Conservation (phyloP, 2,329 filamentous ascomycete genomes). For the Penicillium paneum region DNA sequence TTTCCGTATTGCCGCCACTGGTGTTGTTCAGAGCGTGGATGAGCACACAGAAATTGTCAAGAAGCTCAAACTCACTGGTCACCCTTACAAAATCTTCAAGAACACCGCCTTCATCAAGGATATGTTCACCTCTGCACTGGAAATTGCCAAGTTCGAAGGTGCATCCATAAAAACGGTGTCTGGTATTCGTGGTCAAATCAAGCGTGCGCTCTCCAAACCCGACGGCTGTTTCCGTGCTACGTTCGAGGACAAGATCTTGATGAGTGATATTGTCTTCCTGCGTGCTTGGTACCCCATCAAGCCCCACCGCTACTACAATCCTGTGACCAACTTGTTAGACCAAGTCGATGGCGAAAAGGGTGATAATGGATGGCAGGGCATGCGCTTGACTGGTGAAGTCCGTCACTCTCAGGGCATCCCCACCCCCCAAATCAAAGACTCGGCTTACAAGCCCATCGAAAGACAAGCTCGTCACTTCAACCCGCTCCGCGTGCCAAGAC, state of each 20-base stretch:
- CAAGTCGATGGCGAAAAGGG: constrained; percentile 34
- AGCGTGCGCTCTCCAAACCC: constrained; percentile 85
- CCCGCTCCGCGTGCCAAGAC: constrained; percentile 50
- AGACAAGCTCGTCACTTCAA: constrained; percentile 70
- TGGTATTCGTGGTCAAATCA: constrained; percentile 93
- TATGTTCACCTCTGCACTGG: constrained; percentile 91
- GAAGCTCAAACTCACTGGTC: constrained; percentile 94
- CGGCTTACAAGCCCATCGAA: constrained; percentile 69
- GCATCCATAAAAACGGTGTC: constrained; percentile 94
- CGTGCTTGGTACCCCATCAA: constrained; percentile 96
- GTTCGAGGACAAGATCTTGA: constrained; percentile 97
- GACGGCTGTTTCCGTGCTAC: constrained; percentile 96
- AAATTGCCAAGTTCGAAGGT: constrained; percentile 98
- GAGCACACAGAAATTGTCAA: constrained; percentile 97
- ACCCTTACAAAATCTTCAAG: constrained; percentile 97
- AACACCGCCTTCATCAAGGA: constrained; percentile 98
- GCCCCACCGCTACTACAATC: constrained; percentile 94
- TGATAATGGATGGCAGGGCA: constrained; percentile 68
- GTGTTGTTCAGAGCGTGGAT: constrained; percentile 89
- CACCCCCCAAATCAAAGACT: constrained; percentile 79
- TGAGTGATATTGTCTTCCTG: constrained; percentile 94
- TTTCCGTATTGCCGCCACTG: constrained; percentile 91
- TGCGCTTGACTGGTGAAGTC: constrained; percentile 92
- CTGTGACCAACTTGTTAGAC: constrained; percentile 85
- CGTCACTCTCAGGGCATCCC: constrained; percentile 70